Conservation (phyloP, 768 basidiomycete genomes). For the Pleurotus ostreatus region DNA sequence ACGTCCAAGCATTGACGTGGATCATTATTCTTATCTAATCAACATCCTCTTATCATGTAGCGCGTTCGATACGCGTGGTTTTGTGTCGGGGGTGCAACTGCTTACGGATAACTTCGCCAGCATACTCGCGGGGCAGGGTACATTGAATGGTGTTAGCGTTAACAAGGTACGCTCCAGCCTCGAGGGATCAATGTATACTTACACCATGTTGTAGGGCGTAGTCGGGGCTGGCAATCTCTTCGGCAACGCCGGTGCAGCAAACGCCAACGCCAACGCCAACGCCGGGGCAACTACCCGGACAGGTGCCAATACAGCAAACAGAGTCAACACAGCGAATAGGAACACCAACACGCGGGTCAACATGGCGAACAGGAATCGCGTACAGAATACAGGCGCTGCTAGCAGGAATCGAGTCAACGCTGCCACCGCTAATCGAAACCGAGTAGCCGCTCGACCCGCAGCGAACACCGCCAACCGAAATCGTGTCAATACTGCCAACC, state of each 20-base stretch:
- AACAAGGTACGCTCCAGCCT: not conserved
- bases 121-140: not conserved
- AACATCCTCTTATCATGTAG: not conserved
- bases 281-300: not conserved
- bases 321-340: not conserved
- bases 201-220: not conserved
- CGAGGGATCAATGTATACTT: not conserved
- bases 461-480: not conserved
- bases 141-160: not conserved
- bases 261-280: not conserved
- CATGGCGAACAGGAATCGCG: not conserved
- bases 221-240: not conserved
- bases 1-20: not conserved
- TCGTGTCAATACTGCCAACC: not conserved
- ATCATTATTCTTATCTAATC: not conserved
- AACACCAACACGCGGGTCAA: not conserved
- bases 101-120: slow-evolving; percentile 3
- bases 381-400: not conserved
- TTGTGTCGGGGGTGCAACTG: slow-evolving; percentile 5
- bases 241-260: not conserved
- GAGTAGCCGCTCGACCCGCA: not conserved
- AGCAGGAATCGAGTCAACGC: not conserved
- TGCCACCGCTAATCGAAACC: not conserved
- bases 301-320: not conserved
- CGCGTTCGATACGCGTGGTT: not conserved